phyloP scores from a whole-genome alignment of 129 eudicot genomes.

The Saposhnikovia divaricata region DNA sequence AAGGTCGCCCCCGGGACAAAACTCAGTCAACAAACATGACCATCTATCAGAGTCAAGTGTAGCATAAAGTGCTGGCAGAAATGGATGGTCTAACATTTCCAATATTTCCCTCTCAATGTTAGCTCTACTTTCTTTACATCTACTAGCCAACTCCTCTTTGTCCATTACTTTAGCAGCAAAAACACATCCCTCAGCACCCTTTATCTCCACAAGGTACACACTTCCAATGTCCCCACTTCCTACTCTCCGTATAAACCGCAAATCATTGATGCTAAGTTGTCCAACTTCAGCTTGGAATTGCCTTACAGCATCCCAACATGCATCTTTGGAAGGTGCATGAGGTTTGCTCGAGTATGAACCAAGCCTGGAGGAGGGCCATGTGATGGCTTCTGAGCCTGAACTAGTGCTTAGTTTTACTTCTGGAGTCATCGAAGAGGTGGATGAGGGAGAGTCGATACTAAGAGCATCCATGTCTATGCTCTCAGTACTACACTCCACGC shows the following conservation, averaged over 20 bases:
- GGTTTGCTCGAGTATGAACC: conserved; percentile 18
- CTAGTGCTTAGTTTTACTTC: conserved; percentile 31
- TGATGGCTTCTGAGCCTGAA: conserved; percentile 28
- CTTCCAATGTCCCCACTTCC: conserved; percentile 81
- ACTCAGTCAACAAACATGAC: conserved; percentile 75
- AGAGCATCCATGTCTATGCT: conserved; percentile 16
- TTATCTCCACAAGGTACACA: conserved; percentile 70
- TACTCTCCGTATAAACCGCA: conserved; percentile 39
- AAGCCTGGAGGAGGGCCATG: conserved; percentile 9
- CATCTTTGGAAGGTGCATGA: conserved; percentile 27
- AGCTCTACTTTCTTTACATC: conserved; percentile 60
- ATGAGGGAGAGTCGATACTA: conserved; percentile 24
- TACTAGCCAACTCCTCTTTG: conserved; percentile 55
- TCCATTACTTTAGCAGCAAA: conserved; percentile 89
- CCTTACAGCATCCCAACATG: conserved; percentile 28
- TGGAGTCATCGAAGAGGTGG: conserved; percentile 4
- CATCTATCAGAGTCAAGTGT: conserved; percentile 47
- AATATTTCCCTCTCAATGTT: conserved; percentile 55
- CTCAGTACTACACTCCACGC: background rate
- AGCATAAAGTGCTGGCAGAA: conserved; percentile 59
- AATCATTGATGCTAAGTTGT: conserved; percentile 27
- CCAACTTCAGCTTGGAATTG: conserved; percentile 15
- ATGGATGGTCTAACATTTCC: conserved; percentile 69
- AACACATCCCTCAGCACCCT: conserved; percentile 40
- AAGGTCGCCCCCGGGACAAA: conserved; percentile 76